These are phyloP conservation scores for Stagonosporopsis tanaceti DNA, from an alignment of 2,329 filamentous ascomycete species.

Conservation along the genomic window DNA sequence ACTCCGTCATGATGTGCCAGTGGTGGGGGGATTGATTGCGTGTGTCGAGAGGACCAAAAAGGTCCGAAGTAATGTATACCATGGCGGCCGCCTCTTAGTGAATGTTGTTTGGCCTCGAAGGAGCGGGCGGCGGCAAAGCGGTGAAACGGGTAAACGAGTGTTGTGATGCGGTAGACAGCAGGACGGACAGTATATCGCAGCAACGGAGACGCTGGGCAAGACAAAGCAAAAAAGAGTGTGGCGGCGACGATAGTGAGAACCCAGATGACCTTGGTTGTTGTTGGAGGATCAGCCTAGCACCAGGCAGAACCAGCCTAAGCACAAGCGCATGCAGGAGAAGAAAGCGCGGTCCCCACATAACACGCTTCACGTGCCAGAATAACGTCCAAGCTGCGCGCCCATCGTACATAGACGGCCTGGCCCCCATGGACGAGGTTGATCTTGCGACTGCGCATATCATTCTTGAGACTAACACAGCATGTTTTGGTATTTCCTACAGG, in stretches of 20 bases:
- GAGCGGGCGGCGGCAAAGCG: conserved; percentile 20
- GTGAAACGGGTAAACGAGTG: conserved; percentile 5
- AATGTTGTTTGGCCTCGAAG: conserved; percentile 17
- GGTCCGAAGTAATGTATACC: conserved; percentile 49
- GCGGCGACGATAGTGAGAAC: conserved; percentile 1
- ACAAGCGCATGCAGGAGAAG: conserved; percentile 12
- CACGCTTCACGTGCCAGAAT: conserved; percentile 35
- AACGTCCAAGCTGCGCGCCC: conserved; percentile 26
- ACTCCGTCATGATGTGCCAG: conserved; percentile 33
- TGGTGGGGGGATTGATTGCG: conserved; percentile 18
- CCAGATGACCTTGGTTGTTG: conserved; percentile 12
- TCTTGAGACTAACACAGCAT: conserved; percentile 13
- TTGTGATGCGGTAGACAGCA: neutral
- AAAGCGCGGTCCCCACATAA: conserved; percentile 24
- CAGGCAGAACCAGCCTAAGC: conserved; percentile 14
- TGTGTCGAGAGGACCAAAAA: conserved; percentile 37
- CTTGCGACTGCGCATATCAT: conserved; percentile 11
- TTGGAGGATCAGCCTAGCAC: conserved; percentile 14
- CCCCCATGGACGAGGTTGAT: conserved; percentile 11
- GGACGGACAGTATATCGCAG: neutral
- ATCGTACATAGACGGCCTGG: conserved; percentile 20
- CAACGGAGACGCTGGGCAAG: conserved; percentile 3
- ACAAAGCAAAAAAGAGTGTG: conserved; percentile 8
- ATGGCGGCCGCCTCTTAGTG: conserved; percentile 29
- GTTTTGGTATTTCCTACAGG: conserved; percentile 16